phyloP scores from a whole-genome alignment of 371 early-diverging fungal species.

The Amoeboaphelidium protococcarum region DNA sequence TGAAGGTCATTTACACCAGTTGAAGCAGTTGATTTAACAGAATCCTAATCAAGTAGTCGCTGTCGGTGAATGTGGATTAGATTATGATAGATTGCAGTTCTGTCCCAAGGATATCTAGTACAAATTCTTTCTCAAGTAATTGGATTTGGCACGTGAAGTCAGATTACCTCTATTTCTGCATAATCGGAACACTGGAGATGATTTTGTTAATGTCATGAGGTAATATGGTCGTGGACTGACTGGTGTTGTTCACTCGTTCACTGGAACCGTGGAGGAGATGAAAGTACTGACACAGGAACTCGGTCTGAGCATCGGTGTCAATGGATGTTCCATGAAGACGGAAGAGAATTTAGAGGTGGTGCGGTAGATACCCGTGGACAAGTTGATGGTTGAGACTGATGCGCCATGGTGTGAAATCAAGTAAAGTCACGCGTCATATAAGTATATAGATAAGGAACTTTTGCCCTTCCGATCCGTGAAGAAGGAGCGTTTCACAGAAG shows the following conservation, averaged over 20 bases:
- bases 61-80: slow-evolving; percentile 73
- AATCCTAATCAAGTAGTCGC: slow-evolving; percentile 26
- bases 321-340: slow-evolving; percentile 86
- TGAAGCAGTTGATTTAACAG: background rate
- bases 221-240: slow-evolving; percentile 30
- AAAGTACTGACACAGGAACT: slow-evolving; percentile 27
- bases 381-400: slow-evolving; percentile 81
- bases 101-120: slow-evolving; percentile 25
- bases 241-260: slow-evolving; percentile 87
- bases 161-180: slow-evolving; percentile 67
- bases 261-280: slow-evolving; percentile 54
- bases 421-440: slow-evolving; percentile 53
- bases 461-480: slow-evolving; percentile 12
- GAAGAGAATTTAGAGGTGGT: slow-evolving; percentile 52
- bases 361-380: slow-evolving; percentile 47
- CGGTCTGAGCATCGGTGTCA: slow-evolving; percentile 83
- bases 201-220: slow-evolving; percentile 28
- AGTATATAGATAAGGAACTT: no score
- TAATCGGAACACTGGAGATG: slow-evolving; percentile 45
- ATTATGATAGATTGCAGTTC: slow-evolving; percentile 69
- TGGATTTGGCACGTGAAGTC: slow-evolving; percentile 44
- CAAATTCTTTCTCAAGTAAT: slow-evolving; percentile 40
- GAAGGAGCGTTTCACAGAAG: slow-evolving; percentile 44
- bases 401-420: slow-evolving; percentile 86
- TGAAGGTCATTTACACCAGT: slow-evolving; percentile 12